Conservation (phyloP, 192 early-diverging fungal genomes). For the Chytriomyces sp. region DNA sequence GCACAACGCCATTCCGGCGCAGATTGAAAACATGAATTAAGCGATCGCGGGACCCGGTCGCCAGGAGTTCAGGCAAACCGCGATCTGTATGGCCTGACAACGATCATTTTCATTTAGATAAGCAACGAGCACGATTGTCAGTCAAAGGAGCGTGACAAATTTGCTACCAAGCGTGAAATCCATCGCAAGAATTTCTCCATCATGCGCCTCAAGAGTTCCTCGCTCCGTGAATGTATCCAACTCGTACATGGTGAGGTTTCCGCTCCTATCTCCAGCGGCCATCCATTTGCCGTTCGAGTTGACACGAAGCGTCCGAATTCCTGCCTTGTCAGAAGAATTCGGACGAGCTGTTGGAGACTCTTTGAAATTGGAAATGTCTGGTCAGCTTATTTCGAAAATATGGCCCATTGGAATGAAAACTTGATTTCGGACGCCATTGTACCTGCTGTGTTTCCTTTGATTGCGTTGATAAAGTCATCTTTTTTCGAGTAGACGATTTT, state of each 20-base stretch:
- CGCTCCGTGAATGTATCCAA: constrained; percentile 65
- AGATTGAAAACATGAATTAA: constrained; percentile 79
- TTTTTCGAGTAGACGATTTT: constrained; percentile 65
- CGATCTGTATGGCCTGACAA: too few species aligned
- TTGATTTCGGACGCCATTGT: too few species aligned
- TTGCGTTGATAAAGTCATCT: constrained; percentile 33
- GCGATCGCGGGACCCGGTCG: constrained; percentile 78
- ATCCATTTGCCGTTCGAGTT: constrained; percentile 67
- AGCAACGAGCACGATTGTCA: too few species aligned
- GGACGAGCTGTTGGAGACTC: background rate
- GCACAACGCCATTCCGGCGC: constrained; percentile 38
- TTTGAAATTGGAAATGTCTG: background rate
- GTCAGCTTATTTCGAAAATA: too few species aligned
- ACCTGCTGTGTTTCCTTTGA: background rate
- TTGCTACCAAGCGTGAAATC: constrained; percentile 70
- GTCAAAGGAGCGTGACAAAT: too few species aligned
- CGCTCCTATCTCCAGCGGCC: constrained; percentile 75
- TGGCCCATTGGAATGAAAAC: too few species aligned
- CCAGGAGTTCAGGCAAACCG: constrained; percentile 51
- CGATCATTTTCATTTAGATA: too few species aligned
- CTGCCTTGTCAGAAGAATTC: constrained; percentile 50
- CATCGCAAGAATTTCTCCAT: constrained; percentile 76
- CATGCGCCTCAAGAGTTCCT: constrained; percentile 75
- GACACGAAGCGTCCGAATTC: constrained; percentile 71
- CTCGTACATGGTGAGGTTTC: constrained; percentile 71